Base-by-base conservation (phyloP, 1,284 basidiomycete genomes). In the Trichosporon sp. region DNA sequence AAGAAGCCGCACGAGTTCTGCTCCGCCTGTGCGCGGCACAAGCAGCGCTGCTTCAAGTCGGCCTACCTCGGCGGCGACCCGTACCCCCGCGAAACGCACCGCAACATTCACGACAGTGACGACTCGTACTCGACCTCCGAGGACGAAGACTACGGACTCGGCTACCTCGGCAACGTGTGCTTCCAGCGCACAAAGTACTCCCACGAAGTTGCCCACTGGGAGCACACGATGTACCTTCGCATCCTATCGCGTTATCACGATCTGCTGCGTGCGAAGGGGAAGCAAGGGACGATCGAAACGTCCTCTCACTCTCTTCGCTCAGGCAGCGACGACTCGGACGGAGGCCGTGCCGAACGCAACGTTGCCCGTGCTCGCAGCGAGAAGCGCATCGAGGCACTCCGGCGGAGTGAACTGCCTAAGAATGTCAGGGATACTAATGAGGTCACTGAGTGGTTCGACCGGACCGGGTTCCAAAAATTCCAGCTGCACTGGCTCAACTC, bases 381-480 rank as follows among this genome's bases (percentile, higher is more conserved):
- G 7, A 65, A 64, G 26, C 71, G 75, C 70, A 73, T 78, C 35
- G 70, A 61, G 31, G 7, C 66, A 37, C 32, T 80, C 38, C 68
- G 72, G 69, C 65, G 69, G 21, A 65, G 70, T 31, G 67, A 59
- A 16, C 68, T 78, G 12, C 77, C 76, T 1, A 31, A 76, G 4
- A 71, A 78, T 12, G 66, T 75, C 46, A 74, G 77, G 31, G 89
- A 93, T 77, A 90, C 90, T 6, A 91, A 94, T 78, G 88, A 85
- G 35, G 87, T 94, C 38, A 90, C 91, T 83, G 90, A 91, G 59
- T 94, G 92, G 91, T 87, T 95, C 40, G 92, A 94, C 73, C 81
- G 88, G 71, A 87, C 90, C 61, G 87, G 88, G 12, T 83, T 91
- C 64, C 90, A 94, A 74, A 88, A 35, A 40, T 37, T 37, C 54